phyloP scores from a whole-genome alignment of 257 asterid genomes.

The Plectranthus barbatus region DNA sequence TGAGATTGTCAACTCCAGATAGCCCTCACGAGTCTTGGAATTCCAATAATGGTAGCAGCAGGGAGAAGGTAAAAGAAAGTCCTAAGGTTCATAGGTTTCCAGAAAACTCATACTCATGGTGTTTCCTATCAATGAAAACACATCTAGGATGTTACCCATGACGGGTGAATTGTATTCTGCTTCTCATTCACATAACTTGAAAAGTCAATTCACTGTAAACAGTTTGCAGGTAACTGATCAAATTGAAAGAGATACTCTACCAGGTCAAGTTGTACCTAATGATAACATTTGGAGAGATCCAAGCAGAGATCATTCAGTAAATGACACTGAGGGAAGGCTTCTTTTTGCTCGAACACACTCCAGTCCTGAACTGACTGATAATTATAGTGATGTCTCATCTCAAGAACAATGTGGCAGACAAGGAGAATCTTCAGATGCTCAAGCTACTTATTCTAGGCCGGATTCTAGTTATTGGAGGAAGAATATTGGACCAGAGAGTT shows the following conservation, averaged over 20 bases:
- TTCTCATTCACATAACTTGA: constrained; percentile 36
- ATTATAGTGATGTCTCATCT: constrained; percentile 22
- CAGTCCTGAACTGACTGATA: constrained; percentile 81
- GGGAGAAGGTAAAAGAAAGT: constrained; percentile 32
- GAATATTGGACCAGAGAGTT: constrained; percentile 41
- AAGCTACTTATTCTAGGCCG: constrained; percentile 25
- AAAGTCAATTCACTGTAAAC: constrained; percentile 29
- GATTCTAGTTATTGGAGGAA: constrained; percentile 43
- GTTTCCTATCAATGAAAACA: constrained; percentile 9
- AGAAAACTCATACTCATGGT: constrained; percentile 18
- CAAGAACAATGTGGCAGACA: constrained; percentile 31
- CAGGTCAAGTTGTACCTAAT: constrained; percentile 28
- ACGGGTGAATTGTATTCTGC: constrained; percentile 27
- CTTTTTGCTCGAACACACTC: constrained; percentile 70
- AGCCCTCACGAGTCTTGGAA: constrained; percentile 26
- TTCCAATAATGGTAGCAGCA: constrained; percentile 17
- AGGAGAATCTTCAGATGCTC: constrained; percentile 42
- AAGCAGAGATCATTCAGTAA: constrained; percentile 31
- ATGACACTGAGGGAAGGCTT: constrained; percentile 50
- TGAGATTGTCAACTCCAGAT: constrained; percentile 34
- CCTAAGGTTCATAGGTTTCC: constrained; percentile 19
- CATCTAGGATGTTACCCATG: not conserved
- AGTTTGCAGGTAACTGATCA: constrained; percentile 31
- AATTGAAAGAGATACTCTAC: constrained; percentile 22
- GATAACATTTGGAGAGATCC: constrained; percentile 40